Evolutionary conservation across 441 rosid genomes (phyloP).

Genomic region (Melastoma candidum): DNA sequence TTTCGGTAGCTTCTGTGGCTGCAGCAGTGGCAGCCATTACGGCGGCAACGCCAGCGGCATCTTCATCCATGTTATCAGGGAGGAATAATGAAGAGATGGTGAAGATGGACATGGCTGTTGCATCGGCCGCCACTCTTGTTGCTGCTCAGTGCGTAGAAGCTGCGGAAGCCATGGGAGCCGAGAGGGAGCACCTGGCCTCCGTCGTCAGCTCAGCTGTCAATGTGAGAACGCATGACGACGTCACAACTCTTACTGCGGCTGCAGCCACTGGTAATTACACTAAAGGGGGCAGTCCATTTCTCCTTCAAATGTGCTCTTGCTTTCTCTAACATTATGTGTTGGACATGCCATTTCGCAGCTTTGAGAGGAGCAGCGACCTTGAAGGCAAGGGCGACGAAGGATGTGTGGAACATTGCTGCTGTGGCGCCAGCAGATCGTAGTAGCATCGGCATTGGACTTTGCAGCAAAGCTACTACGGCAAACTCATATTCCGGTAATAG

Average conservation of each 20-base stretch:
- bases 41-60: slow-evolving; percentile 65
- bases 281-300: background rate
- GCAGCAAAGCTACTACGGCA: slow-evolving; percentile 30
- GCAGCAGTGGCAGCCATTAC: slow-evolving; percentile 79
- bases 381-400: slow-evolving; percentile 81
- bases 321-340: background rate
- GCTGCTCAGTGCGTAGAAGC: slow-evolving; percentile 97
- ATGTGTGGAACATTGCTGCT: slow-evolving; percentile 62
- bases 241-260: slow-evolving; percentile 80
- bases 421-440: slow-evolving; percentile 56
- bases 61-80: slow-evolving; percentile 17
- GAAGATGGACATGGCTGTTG: slow-evolving; percentile 71
- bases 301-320: no score
- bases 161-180: slow-evolving; percentile 76
- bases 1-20: slow-evolving; percentile 86
- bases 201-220: slow-evolving; percentile 84
- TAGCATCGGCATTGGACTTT: slow-evolving; percentile 34
- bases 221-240: slow-evolving; percentile 77
- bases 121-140: slow-evolving; percentile 83
- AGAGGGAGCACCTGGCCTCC: slow-evolving; percentile 54
- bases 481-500: slow-evolving; percentile 30
- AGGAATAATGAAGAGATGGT: slow-evolving; percentile 53
- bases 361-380: slow-evolving; percentile 84
- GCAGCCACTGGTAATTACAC: slow-evolving; percentile 73
- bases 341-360: slow-evolving; percentile 27